Evolutionary conservation across 768 basidiomycete genomes (phyloP).

Genomic region (Pluteus cervinus): DNA sequence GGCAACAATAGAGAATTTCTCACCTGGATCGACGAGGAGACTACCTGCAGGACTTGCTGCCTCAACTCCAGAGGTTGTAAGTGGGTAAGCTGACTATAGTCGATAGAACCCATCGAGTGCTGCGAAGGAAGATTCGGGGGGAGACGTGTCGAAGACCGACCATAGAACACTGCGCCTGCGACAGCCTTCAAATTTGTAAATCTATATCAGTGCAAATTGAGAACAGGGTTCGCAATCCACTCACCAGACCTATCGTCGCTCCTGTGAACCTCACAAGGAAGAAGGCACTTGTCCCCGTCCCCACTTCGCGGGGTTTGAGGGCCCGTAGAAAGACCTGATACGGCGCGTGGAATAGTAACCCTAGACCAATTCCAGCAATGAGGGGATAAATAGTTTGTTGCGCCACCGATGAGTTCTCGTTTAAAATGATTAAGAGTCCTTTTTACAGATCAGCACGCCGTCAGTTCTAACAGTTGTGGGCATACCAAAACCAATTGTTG

Average conservation of each 20-base stretch:
- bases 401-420: constrained; percentile 39
- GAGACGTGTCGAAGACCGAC: constrained; percentile 38
- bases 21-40: constrained; percentile 64
- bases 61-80: constrained; percentile 42
- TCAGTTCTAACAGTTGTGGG: constrained; percentile 7
- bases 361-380: constrained; percentile 70
- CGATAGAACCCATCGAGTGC: constrained; percentile 39
- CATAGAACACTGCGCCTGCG: constrained; percentile 70
- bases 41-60: constrained; percentile 39
- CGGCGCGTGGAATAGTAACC: constrained; percentile 82
- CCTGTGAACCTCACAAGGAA: constrained; percentile 86
- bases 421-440: constrained; percentile 66
- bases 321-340: constrained; percentile 74
- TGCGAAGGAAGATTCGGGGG: constrained; percentile 40
- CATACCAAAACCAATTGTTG: constrained; percentile 71
- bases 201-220: constrained; percentile 3
- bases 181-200: constrained; percentile 47
- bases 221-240: constrained; percentile 14
- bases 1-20: background rate
- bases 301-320: constrained; percentile 59
- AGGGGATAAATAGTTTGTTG: constrained; percentile 56
- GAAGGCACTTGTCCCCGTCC: constrained; percentile 79
- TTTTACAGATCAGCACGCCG: constrained; percentile 13
- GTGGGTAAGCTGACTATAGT: constrained; percentile 44
- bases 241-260: constrained; percentile 74